Base-by-base conservation (phyloP, 148 eudicot genomes). In the Chenopodium quinoa region DNA sequence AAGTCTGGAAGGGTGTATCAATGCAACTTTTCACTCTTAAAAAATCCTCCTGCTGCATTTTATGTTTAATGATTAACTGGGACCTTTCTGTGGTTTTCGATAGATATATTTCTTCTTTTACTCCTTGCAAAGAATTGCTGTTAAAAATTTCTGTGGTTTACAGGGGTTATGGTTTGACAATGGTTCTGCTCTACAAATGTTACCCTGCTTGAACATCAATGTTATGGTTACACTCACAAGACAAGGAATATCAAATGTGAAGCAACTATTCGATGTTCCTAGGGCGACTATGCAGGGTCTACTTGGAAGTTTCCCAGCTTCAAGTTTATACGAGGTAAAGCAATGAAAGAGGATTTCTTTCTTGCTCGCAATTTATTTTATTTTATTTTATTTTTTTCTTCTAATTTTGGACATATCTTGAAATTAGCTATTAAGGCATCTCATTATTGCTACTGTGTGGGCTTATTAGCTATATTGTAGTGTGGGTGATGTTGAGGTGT, bases 161-260 rank as follows among this genome's bases (percentile, higher is more conserved):
- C 90, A 95, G 99, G 99, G 97, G 65, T 81, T 95, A 79, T 95
- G 99, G 99, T 87, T 84, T 80, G 93, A 86, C 85, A 82, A 84
- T 68, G 90, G 89, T 86, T 88, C 93, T 63, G 79, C 92, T 82
- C 84, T 95, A 60, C 86, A 91, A 90, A 95, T 95, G 99, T 85
- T 95, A 81, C 94, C 97, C 78, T 83, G 86, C 89, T 88, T 93
- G 93, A 92, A 84, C 79, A 88, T 81, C 60, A 93, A 93, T 83
- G 90, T 93, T 58, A 70, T 86, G 78, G 85, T 62, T 78, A 83
- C 72, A 50, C 85, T 95, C 73, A 80, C 75, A 68, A 86, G 85
- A 89, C 88, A 80, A 81, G 93, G 93, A 62, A 80, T 92, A 66
- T 79, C 84, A 56, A 89, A 83, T 85, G 85, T 95, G 66, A 92